Percentiles rank a stretch among this genome's conserved stretches.
These are phyloP conservation scores for Cyberlindnera mississippiensis DNA, from an alignment of 805 yeast genomes.

Conservation along the genomic window DNA sequence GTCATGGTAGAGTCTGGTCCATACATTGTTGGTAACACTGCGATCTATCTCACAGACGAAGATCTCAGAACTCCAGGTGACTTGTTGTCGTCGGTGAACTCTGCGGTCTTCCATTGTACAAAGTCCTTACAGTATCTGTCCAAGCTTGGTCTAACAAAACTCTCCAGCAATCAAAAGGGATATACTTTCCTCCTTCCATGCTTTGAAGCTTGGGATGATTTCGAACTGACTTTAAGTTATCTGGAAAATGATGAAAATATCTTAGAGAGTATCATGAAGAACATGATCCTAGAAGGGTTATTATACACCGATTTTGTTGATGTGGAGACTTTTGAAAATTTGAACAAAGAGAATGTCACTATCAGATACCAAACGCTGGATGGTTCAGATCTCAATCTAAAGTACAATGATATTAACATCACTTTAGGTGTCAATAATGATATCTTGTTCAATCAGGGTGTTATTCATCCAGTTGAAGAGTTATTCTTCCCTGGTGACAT, in stretches of 20 bases:
- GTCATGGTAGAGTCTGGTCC: constrained; percentile 42
- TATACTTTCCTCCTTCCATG: constrained; percentile 80
- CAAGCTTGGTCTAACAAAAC: constrained; percentile 46
- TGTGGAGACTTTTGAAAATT: constrained; percentile 27
- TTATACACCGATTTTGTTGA: constrained; percentile 61
- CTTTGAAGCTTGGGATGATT: constrained; percentile 62
- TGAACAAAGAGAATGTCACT: constrained; percentile 27
- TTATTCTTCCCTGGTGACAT: constrained; percentile 56
- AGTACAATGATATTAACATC: constrained; percentile 22
- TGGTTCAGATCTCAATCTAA: constrained; percentile 19
- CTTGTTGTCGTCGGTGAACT: constrained; percentile 61
- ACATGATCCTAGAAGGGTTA: constrained; percentile 56
- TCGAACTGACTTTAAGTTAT: constrained; percentile 58
- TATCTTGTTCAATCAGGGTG: constrained; percentile 78
- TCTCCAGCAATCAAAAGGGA: constrained; percentile 53
- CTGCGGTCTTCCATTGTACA: constrained; percentile 54
- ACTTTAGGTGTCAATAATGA: constrained; percentile 45
- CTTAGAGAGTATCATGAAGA: constrained; percentile 50
- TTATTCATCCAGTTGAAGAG: constrained; percentile 62
- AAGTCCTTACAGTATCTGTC: constrained; percentile 57
- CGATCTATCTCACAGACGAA: constrained; percentile 62
- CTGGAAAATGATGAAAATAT: constrained; percentile 49
- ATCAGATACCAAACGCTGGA: constrained; percentile 21
- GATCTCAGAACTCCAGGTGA: constrained; percentile 61
- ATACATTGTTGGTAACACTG: constrained; percentile 53